Evolutionary conservation across 805 yeast species (phyloP).

Genomic region (Cyberlindnera mycetangii): DNA sequence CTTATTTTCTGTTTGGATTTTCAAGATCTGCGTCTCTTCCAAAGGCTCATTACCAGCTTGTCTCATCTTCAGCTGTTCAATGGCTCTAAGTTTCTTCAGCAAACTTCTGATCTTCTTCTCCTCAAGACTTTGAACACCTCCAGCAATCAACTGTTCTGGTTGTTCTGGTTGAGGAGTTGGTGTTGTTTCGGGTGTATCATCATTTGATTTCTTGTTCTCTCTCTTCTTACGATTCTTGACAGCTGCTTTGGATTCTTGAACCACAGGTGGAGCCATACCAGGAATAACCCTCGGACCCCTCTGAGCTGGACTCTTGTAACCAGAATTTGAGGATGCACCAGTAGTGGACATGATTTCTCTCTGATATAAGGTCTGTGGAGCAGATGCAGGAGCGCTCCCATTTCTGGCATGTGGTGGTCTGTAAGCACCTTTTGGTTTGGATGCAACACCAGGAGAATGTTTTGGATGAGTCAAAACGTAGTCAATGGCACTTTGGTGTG

Average conservation of each 20-base stretch:
- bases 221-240: conserved; percentile 76
- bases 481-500: conserved; percentile 70
- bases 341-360: conserved; percentile 42
- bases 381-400: conserved; percentile 31
- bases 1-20: conserved; percentile 81
- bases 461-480: conserved; percentile 39
- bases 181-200: conserved; percentile 14
- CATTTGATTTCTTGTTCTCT: conserved; percentile 47
- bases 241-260: conserved; percentile 58
- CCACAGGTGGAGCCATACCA: conserved; percentile 48
- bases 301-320: conserved; percentile 27
- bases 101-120: conserved; percentile 90
- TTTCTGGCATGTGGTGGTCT: conserved; percentile 94
- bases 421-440: conserved; percentile 84
- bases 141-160: conserved; percentile 43
- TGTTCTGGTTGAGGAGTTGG: conserved; percentile 13
- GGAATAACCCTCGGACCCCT: conserved; percentile 48
- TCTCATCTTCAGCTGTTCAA: conserved; percentile 82
- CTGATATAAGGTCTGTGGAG: conserved; percentile 52
- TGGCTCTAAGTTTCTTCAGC: conserved; percentile 93
- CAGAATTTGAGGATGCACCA: background rate
- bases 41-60: conserved; percentile 79
- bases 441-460: conserved; percentile 30
- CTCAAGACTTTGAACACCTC: conserved; percentile 70
- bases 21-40: conserved; percentile 90